These are phyloP conservation scores for Arthrobotrys sphaeroides DNA, from an alignment of 2,329 filamentous ascomycete species.

Conservation along the genomic window DNA sequence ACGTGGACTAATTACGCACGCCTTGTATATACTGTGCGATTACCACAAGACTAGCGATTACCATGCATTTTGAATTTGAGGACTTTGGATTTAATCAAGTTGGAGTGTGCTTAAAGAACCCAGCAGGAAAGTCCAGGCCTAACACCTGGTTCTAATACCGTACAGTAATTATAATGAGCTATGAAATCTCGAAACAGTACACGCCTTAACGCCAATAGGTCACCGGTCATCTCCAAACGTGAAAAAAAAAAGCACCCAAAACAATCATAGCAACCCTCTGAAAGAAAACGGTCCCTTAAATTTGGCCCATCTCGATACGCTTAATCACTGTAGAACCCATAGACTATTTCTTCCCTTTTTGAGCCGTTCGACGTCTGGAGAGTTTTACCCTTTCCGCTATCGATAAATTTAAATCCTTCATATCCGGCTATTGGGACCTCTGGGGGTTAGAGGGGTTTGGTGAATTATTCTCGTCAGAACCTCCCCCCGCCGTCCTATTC, in stretches of 20 bases:
- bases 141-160: no score
- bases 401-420: background rate
- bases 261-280: no score
- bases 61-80: background rate
- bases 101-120: no score
- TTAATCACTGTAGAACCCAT: background rate
- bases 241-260: no score
- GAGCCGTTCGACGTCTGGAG: background rate
- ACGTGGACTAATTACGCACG: background rate
- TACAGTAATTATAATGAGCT: no score
- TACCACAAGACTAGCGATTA: no score
- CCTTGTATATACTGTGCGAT: slow-evolving; percentile 10
- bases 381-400: background rate
- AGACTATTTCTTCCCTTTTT: background rate
- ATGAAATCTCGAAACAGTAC: no score
- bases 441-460: no score
- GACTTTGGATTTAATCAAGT: background rate
- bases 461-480: background rate
- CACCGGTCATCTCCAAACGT: no score
- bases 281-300: background rate
- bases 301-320: background rate
- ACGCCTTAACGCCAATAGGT: no score
- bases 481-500: background rate
- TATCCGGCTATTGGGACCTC: no score
- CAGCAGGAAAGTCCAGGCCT: no score